Evolutionary conservation across 257 asterid species (phyloP).

Genomic region (Ligustrum vulgare): DNA sequence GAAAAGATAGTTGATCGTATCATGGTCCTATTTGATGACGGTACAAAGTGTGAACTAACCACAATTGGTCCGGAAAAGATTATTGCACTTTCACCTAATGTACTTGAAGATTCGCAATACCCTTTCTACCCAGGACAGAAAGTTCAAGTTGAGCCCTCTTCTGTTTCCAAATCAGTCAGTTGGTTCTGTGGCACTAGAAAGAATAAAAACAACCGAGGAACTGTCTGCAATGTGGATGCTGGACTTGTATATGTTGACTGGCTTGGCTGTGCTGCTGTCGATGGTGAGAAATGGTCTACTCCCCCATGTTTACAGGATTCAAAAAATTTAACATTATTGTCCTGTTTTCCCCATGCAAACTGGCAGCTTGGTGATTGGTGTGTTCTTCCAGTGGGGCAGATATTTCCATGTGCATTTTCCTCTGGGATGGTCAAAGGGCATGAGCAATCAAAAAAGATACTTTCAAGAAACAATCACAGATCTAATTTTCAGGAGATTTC

Average conservation of each 20-base stretch:
- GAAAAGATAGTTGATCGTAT: slow-evolving; percentile 62
- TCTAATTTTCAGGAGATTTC: slow-evolving; percentile 44
- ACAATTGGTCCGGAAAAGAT: slow-evolving; percentile 55
- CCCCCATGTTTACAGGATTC: slow-evolving; percentile 58
- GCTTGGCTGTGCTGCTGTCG: slow-evolving; percentile 57
- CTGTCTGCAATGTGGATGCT: slow-evolving; percentile 65
- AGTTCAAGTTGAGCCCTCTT: slow-evolving; percentile 52
- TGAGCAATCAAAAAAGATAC: slow-evolving; percentile 23
- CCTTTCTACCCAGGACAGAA: slow-evolving; percentile 87
- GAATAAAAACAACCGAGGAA: slow-evolving; percentile 51
- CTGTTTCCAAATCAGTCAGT: slow-evolving; percentile 41
- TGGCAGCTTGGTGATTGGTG: slow-evolving; percentile 99
- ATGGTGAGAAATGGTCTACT: slow-evolving; percentile 37
- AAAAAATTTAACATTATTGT: slow-evolving; percentile 52
- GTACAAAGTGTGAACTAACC: slow-evolving; percentile 48
- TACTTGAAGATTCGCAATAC: slow-evolving; percentile 71
- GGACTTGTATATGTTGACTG: slow-evolving; percentile 68
- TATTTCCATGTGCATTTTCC: slow-evolving; percentile 23
- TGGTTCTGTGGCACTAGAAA: slow-evolving; percentile 72
- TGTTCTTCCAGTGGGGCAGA: slow-evolving; percentile 37
- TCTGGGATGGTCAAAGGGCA: slow-evolving; percentile 26
- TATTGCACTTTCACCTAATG: slow-evolving; percentile 54
- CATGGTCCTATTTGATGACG: slow-evolving; percentile 66
- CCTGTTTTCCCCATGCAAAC: slow-evolving; percentile 53
- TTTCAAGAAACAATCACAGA: slow-evolving; percentile 21